phyloP scores from a whole-genome alignment of 2,329 filamentous ascomycete genomes.

The Alternaria angustiovoidea region DNA sequence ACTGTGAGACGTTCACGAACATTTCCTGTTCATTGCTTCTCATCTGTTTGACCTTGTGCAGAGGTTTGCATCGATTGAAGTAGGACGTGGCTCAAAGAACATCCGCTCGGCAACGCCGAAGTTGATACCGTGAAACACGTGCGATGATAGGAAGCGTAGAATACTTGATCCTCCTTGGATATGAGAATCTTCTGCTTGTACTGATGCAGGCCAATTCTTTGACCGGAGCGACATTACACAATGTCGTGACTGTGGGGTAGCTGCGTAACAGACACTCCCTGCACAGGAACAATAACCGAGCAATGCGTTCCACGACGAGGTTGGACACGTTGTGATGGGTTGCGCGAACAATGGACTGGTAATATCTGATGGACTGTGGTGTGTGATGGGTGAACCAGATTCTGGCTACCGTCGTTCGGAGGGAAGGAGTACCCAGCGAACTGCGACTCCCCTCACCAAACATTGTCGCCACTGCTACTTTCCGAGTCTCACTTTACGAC shows the following conservation, averaged over 20 bases:
- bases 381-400: constrained; percentile 48
- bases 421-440: constrained; percentile 1
- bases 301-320: background rate
- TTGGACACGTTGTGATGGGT: background rate
- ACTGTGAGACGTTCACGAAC: background rate
- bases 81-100: background rate
- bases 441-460: constrained; percentile 8
- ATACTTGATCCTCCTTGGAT: background rate
- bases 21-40: background rate
- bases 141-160: no score
- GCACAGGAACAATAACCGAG: background rate
- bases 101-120: background rate
- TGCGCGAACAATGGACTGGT: background rate
- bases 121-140: background rate
- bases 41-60: background rate
- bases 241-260: background rate
- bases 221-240: background rate
- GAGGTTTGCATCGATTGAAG: background rate
- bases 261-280: background rate
- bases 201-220: background rate
- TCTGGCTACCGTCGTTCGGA: constrained; percentile 2
- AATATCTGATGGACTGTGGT: background rate
- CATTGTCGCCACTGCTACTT: background rate
- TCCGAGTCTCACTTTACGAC: background rate
- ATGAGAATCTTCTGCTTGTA: background rate